phyloP scores from a whole-genome alignment of 1,139 yeast species.

The Taiozyma sp. region DNA sequence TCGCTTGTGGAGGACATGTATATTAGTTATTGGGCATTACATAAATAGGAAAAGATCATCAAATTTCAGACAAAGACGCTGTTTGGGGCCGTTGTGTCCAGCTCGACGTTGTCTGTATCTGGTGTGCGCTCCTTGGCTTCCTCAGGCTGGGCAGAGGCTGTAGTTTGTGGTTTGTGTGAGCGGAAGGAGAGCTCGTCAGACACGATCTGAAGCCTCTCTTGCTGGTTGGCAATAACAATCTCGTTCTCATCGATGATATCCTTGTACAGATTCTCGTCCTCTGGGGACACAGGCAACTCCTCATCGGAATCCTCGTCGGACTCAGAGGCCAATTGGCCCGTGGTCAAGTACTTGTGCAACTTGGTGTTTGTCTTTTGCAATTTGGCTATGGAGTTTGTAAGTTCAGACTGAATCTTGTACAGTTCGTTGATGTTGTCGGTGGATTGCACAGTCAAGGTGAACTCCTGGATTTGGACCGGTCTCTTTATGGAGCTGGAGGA shows the following conservation, averaged over 20 bases:
- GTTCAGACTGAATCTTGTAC: constrained; percentile 10
- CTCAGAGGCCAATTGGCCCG: constrained; percentile 10
- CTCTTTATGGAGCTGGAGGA: constrained; percentile 15
- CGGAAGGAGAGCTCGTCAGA: constrained; percentile 17
- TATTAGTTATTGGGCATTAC: neutral
- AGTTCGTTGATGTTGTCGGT: constrained; percentile 18
- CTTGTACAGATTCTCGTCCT: constrained; percentile 14
- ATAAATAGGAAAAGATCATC: neutral
- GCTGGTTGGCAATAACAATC: constrained; percentile 17
- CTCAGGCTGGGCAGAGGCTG: neutral
- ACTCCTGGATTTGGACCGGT: constrained; percentile 23
- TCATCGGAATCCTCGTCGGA: constrained; percentile 15
- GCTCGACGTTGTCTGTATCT: constrained; percentile 19
- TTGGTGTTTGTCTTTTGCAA: constrained; percentile 17
- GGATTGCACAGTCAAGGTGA: constrained; percentile 13
- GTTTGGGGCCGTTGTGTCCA: constrained; percentile 18
- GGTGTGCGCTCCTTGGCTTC: neutral
- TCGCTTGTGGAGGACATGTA: constrained; percentile 15
- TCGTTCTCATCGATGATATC: constrained; percentile 21
- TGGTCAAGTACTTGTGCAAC: constrained; percentile 14
- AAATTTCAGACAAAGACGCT: constrained; percentile 13
- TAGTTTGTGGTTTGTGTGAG: neutral
- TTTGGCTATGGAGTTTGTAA: constrained; percentile 12
- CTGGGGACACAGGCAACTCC: constrained; percentile 9
- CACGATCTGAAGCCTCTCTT: constrained; percentile 16